Conservation (phyloP, 345 rosid species). For the Hibiscus mutabilis region DNA sequence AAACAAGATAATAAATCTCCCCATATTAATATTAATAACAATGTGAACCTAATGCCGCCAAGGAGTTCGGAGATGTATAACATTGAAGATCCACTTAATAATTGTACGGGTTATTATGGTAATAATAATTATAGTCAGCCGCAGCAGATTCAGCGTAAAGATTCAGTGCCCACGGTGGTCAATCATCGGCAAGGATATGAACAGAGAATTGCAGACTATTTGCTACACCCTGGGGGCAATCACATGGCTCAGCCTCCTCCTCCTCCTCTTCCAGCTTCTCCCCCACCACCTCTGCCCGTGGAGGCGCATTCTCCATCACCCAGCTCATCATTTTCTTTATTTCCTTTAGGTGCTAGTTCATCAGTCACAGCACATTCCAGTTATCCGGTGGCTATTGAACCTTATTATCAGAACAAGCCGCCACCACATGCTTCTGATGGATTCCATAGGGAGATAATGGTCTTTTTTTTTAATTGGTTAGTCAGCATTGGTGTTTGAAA, state of each 20-base stretch:
- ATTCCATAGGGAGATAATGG: not conserved
- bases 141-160: conserved; percentile 14
- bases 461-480: not conserved
- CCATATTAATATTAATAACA: conserved; percentile 1
- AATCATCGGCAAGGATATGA: conserved; percentile 22
- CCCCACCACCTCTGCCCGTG: conserved; percentile 59
- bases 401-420: not conserved
- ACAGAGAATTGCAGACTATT: conserved; percentile 9
- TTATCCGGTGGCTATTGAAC: conserved; percentile 3
- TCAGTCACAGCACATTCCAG: conserved; percentile 19
- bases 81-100: conserved; percentile 14
- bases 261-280: conserved; percentile 47
- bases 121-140: conserved; percentile 8
- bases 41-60: conserved; percentile 6
- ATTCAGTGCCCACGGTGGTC: not conserved
- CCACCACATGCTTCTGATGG: not conserved
- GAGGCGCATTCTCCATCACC: conserved; percentile 32
- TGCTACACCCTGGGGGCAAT: conserved; percentile 12
- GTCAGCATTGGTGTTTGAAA: conserved; percentile 5
- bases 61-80: conserved; percentile 22
- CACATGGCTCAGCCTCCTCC: not conserved
- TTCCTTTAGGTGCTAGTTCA: conserved; percentile 39
- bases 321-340: conserved; percentile 35
- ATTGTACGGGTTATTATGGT: not conserved
- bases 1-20: conserved; percentile 2